A percentile compares a stretch with the other conserved stretches of the same genome.
These are phyloP conservation scores for Trichoderma polysporum DNA, from an alignment of 2,329 filamentous ascomycete species.

Conservation along the genomic window DNA sequence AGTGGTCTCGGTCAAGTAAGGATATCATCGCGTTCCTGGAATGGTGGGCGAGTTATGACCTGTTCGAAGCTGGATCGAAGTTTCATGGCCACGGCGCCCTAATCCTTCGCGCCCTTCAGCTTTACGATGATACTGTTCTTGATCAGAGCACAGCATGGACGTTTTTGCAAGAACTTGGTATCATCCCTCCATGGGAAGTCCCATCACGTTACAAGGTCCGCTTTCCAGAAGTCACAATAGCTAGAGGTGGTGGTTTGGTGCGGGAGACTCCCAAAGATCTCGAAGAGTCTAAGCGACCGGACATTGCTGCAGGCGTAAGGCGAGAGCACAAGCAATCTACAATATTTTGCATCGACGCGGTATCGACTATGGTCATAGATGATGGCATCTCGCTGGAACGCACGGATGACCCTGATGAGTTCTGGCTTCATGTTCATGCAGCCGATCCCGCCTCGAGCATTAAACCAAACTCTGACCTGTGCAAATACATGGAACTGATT, in stretches of 20 bases:
- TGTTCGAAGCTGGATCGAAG: conserved; percentile 52
- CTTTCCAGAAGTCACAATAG: conserved; percentile 49
- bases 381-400: conserved; percentile 73
- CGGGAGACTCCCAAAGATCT: conserved; percentile 36
- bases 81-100: conserved; percentile 62
- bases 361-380: conserved; percentile 68
- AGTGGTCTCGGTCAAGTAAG: conserved; percentile 36
- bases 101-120: conserved; percentile 59
- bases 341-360: conserved; percentile 72
- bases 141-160: conserved; percentile 53
- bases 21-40: conserved; percentile 68
- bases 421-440: conserved; percentile 76
- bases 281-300: conserved; percentile 39
- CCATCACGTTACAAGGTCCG: conserved; percentile 60
- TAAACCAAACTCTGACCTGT: conserved; percentile 55
- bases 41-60: conserved; percentile 60
- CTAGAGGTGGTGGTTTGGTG: conserved; percentile 43
- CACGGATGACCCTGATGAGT: conserved; percentile 52
- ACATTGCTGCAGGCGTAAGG: conserved; percentile 51
- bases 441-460: conserved; percentile 77
- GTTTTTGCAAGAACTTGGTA: conserved; percentile 75
- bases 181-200: conserved; percentile 69
- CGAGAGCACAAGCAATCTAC: conserved; percentile 57
- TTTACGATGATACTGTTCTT: conserved; percentile 51
- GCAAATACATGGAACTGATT: conserved; percentile 60